A percentile compares a stretch with the other conserved stretches of the same genome.
These are phyloP conservation scores for Alternaria arbusti DNA, from an alignment of 2,329 filamentous ascomycete genomes.

Conservation along the genomic window DNA sequence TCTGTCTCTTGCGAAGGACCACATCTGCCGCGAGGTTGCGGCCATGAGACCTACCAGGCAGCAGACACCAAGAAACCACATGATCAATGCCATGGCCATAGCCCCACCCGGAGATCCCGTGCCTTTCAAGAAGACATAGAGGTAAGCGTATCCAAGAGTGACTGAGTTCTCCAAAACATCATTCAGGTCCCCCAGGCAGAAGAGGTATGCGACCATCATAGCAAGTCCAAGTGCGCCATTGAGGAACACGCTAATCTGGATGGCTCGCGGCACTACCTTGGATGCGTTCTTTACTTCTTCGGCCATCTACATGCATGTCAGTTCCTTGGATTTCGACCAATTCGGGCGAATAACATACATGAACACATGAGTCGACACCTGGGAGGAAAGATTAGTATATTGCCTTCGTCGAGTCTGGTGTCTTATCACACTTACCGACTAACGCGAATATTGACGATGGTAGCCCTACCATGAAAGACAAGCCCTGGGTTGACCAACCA, in stretches of 20 bases:
- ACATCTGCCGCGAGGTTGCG: slow-evolving; percentile 20
- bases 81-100: slow-evolving; percentile 10
- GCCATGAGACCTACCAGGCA: slow-evolving; percentile 15
- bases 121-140: slow-evolving; percentile 1
- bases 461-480: slow-evolving; percentile 6
- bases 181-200: slow-evolving; percentile 33
- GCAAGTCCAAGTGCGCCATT: slow-evolving; percentile 40
- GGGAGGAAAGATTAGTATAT: no score
- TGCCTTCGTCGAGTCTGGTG: no score
- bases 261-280: slow-evolving; percentile 34
- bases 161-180: slow-evolving; percentile 1
- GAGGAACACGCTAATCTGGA: slow-evolving; percentile 39
- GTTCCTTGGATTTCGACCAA: no score
- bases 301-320: slow-evolving; percentile 3
- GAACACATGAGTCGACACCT: slow-evolving; percentile 6
- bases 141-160: background rate
- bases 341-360: background rate
- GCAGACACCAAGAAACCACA: slow-evolving; percentile 7
- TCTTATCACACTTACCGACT: background rate
- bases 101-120: slow-evolving; percentile 10
- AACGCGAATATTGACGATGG: slow-evolving; percentile 5
- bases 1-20: slow-evolving; percentile 25
- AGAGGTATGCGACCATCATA: slow-evolving; percentile 43
- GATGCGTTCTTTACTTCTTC: slow-evolving; percentile 34
- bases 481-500: slow-evolving; percentile 30